These are phyloP conservation scores for Zygosaccharomyces sapae DNA, from an alignment of 1,139 yeast genomes.

Conservation along the genomic window DNA sequence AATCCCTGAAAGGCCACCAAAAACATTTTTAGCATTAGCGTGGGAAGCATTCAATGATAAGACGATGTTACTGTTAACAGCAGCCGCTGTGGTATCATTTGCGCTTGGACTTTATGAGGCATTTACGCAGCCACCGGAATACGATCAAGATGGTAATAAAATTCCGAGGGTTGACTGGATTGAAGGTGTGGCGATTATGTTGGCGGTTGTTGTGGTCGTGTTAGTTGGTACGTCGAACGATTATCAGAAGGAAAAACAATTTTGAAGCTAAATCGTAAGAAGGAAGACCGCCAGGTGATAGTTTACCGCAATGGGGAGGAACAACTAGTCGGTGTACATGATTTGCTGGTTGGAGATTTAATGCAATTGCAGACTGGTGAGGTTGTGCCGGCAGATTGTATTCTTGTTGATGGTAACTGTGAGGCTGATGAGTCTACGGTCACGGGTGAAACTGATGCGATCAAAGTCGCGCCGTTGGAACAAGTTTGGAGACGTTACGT, in stretches of 20 bases:
- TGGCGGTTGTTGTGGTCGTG: slow-evolving; percentile 87
- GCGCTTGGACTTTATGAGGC: slow-evolving; percentile 91
- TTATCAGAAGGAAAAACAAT: slow-evolving; percentile 93
- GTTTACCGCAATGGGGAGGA: slow-evolving; percentile 74
- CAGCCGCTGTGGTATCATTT: slow-evolving; percentile 85
- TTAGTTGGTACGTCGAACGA: slow-evolving; percentile 92
- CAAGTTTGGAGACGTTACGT: slow-evolving; percentile 42
- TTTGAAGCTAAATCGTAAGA: slow-evolving; percentile 81
- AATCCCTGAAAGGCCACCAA: slow-evolving; percentile 63
- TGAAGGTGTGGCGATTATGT: slow-evolving; percentile 95
- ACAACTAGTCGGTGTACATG: slow-evolving; percentile 64
- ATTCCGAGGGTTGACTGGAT: slow-evolving; percentile 92
- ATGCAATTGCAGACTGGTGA: slow-evolving; percentile 88
- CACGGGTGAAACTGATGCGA: slow-evolving; percentile 89
- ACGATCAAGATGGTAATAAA: slow-evolving; percentile 70
- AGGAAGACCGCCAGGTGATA: slow-evolving; percentile 77
- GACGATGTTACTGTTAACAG: slow-evolving; percentile 73
- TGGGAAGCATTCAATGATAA: slow-evolving; percentile 88
- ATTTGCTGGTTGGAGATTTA: slow-evolving; percentile 81
- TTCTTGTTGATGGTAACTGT: slow-evolving; percentile 67
- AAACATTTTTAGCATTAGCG: slow-evolving; percentile 69
- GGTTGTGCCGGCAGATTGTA: slow-evolving; percentile 82
- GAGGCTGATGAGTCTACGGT: slow-evolving; percentile 90
- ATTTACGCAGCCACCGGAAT: slow-evolving; percentile 73
- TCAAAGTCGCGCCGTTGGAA: slow-evolving; percentile 58